Conservation (phyloP, 495 filamentous ascomycete species). For the Stereocaulon alpinum region DNA sequence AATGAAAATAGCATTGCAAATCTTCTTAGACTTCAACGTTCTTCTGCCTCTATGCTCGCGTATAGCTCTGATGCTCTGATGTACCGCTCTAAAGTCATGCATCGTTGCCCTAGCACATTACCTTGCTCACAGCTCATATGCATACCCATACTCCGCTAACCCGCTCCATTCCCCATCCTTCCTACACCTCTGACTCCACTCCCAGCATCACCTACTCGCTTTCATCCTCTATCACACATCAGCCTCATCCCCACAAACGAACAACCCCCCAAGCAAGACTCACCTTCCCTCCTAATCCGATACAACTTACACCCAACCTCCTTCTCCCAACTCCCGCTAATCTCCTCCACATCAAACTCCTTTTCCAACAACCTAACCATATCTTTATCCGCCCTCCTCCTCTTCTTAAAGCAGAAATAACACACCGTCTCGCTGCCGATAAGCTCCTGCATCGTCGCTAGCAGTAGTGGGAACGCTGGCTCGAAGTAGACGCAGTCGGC, state of each 20-base stretch:
- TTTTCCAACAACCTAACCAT: conserved; percentile 61
- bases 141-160: too few species aligned
- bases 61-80: background rate
- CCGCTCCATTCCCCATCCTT: background rate
- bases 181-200: too few species aligned
- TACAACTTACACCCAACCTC: conserved; percentile 51
- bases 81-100: too few species aligned
- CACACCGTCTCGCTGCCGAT: conserved; percentile 51
- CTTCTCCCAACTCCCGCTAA: conserved; percentile 52
- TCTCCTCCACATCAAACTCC: conserved; percentile 50
- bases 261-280: too few species aligned
- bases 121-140: too few species aligned
- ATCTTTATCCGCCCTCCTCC: conserved; percentile 64
- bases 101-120: too few species aligned
- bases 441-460: conserved; percentile 62
- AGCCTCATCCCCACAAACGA: too few species aligned
- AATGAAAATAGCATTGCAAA: background rate
- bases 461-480: conserved; percentile 78
- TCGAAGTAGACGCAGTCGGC: conserved; percentile 98
- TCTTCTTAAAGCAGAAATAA: conserved; percentile 93
- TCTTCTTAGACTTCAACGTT: background rate
- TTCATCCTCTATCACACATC: too few species aligned
- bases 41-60: background rate
- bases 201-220: background rate
- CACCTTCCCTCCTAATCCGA: background rate